Evolutionary conservation across 176 grass and related monocot genomes (phyloP).

Genomic region (Oryza brachyantha): DNA sequence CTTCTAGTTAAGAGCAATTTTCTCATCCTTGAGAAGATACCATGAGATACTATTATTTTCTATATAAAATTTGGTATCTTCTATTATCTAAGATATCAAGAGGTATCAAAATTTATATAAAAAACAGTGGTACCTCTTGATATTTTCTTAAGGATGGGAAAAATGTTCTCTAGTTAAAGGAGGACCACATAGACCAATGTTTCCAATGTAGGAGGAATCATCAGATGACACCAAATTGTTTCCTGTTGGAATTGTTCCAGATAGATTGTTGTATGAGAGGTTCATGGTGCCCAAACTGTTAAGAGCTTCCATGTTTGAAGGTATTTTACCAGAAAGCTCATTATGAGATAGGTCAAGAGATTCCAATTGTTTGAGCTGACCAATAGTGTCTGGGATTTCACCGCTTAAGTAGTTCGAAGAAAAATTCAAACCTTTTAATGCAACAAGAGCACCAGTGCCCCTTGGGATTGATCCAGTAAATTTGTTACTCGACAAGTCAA

Average conservation of each 20-base stretch:
- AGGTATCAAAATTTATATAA: too few relatives aligned
- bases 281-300: slow-evolving; percentile 19
- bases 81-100: too few relatives aligned
- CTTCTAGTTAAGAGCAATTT: too few relatives aligned
- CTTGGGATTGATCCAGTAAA: slow-evolving; percentile 31
- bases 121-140: too few relatives aligned
- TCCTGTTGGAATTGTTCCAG: slow-evolving; percentile 45
- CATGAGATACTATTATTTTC: too few relatives aligned
- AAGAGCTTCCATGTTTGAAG: slow-evolving; percentile 26
- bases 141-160: too few relatives aligned
- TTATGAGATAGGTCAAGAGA: slow-evolving; percentile 51
- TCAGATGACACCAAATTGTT: slow-evolving; percentile 30
- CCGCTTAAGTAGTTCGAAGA: slow-evolving; percentile 42
- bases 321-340: slow-evolving; percentile 40
- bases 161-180: too few relatives aligned
- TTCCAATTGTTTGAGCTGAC: slow-evolving; percentile 23
- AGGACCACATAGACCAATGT: slow-evolving; percentile 38
- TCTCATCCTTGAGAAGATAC: too few relatives aligned
- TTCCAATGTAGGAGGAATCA: slow-evolving; percentile 41
- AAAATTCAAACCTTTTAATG: slow-evolving; percentile 39
- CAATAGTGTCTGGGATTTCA: slow-evolving; percentile 29
- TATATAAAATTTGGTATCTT: too few relatives aligned
- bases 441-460: slow-evolving; percentile 13
- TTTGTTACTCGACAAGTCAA: slow-evolving; percentile 34
- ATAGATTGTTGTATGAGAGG: slow-evolving; percentile 47